Percentiles rank a stretch among this genome's conserved stretches.
phyloP scores from a whole-genome alignment of 495 filamentous ascomycete genomes.

The Trichoderma asperelloides region DNA sequence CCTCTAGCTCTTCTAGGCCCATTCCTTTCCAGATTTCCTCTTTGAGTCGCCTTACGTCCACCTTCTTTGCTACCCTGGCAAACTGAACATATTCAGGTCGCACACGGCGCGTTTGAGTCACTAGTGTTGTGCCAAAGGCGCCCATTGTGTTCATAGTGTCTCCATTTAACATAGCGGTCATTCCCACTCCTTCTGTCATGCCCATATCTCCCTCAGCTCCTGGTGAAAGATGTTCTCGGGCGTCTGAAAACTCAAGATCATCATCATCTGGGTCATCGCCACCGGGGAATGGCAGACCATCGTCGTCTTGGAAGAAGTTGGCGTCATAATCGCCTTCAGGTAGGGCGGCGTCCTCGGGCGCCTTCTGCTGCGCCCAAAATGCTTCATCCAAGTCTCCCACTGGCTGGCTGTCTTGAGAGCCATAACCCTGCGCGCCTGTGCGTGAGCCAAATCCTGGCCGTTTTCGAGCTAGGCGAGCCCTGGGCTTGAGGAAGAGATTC shows the following conservation, averaged over 20 bases:
- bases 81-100: slow-evolving; percentile 96
- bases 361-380: slow-evolving; percentile 85
- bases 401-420: slow-evolving; percentile 40
- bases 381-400: slow-evolving; percentile 83
- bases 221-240: slow-evolving; percentile 80
- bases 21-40: slow-evolving; percentile 94
- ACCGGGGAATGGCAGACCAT: slow-evolving; percentile 68
- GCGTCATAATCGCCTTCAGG: slow-evolving; percentile 79
- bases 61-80: slow-evolving; percentile 93
- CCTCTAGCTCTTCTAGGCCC: slow-evolving; percentile 44
- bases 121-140: slow-evolving; percentile 84
- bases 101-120: slow-evolving; percentile 75
- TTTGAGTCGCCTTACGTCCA: slow-evolving; percentile 92
- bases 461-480: slow-evolving; percentile 60
- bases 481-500: slow-evolving; percentile 88
- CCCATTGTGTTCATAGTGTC: slow-evolving; percentile 40
- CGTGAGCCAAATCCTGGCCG: slow-evolving; percentile 24
- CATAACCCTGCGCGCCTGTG: slow-evolving; percentile 29
- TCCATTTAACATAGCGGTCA: slow-evolving; percentile 39
- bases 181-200: slow-evolving; percentile 26
- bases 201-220: slow-evolving; percentile 42
- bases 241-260: slow-evolving; percentile 77
- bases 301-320: slow-evolving; percentile 96
- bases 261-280: slow-evolving; percentile 68
- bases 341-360: slow-evolving; percentile 35